Conservation (phyloP, 2,329 filamentous ascomycete species). For the Penicillium sp. region DNA sequence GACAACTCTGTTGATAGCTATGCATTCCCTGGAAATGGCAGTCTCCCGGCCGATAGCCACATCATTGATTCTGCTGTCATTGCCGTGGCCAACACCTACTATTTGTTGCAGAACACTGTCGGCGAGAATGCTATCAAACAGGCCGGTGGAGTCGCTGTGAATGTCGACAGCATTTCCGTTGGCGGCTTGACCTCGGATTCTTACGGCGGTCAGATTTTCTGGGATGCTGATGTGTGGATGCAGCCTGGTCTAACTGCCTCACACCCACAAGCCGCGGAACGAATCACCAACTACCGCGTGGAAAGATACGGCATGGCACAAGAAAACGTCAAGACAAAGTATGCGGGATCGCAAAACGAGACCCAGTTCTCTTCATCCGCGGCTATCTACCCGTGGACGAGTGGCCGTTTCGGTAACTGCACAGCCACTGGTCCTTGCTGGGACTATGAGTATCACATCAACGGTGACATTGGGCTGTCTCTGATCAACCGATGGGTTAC, state of each 20-base stretch:
- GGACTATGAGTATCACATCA: constrained; percentile 68
- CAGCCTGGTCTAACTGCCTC: constrained; percentile 60
- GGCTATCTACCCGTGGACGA: constrained; percentile 64
- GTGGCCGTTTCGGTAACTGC: constrained; percentile 62
- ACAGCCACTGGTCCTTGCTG: constrained; percentile 61
- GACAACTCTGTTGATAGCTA: constrained; percentile 60
- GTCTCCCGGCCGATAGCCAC: constrained; percentile 52
- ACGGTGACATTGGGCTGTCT: constrained; percentile 62
- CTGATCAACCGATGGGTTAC: constrained; percentile 58
- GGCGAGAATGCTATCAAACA: constrained; percentile 50
- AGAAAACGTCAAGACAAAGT: constrained; percentile 54
- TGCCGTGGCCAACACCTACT: constrained; percentile 46
- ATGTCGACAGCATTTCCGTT: constrained; percentile 62
- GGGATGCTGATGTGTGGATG: constrained; percentile 65
- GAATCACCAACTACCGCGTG: constrained; percentile 61
- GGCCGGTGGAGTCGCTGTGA: constrained; percentile 49
- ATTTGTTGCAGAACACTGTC: constrained; percentile 48
- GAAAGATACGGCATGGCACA: constrained; percentile 56
- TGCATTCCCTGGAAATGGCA: constrained; percentile 51
- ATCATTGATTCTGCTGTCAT: constrained; percentile 52
- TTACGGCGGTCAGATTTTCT: constrained; percentile 62
- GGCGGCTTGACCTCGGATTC: constrained; percentile 63
- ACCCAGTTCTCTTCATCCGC: constrained; percentile 54
- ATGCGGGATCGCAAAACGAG: constrained; percentile 55
- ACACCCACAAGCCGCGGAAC: constrained; percentile 57